Evolutionary conservation across 2,329 filamentous ascomycete species (phyloP).

Genomic region (Fusarium sp.): DNA sequence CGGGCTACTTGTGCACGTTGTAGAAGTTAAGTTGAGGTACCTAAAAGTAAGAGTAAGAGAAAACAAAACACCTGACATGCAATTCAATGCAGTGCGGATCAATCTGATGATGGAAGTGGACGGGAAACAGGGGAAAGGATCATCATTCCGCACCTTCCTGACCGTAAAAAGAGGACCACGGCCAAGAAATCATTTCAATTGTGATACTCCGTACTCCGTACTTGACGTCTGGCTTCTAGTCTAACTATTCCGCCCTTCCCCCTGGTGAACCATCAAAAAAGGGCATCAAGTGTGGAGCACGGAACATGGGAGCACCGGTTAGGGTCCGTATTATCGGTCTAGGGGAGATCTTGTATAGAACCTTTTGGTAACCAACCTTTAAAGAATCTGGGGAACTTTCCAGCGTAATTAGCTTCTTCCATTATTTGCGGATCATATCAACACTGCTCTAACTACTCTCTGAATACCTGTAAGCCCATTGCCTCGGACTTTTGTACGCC

Average conservation of each 20-base stretch:
- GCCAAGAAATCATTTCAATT: slow-evolving; percentile 39
- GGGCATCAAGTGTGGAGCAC: slow-evolving; percentile 29
- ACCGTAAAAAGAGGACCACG: slow-evolving; percentile 28
- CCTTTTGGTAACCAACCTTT: background rate
- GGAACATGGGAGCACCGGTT: background rate
- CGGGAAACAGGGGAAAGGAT: slow-evolving; percentile 13
- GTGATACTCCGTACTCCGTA: too few species aligned
- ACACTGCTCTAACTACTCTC: background rate
- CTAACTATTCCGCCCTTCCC: slow-evolving; percentile 21
- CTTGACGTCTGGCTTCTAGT: slow-evolving; percentile 10
- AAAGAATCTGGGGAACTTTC: background rate
- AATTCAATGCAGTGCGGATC: background rate
- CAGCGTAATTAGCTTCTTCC: background rate
- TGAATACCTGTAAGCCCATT: background rate
- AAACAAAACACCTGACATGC: slow-evolving; percentile 13
- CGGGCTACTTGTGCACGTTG: background rate
- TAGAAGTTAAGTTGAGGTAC: slow-evolving; percentile 4
- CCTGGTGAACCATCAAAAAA: slow-evolving; percentile 19
- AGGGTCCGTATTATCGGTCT: slow-evolving; percentile 6
- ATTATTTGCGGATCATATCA: background rate
- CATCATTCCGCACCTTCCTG: slow-evolving; percentile 23
- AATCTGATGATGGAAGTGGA: background rate
- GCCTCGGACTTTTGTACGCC: background rate
- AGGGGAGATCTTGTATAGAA: background rate
- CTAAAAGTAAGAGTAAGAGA: too few species aligned